Evolutionary conservation across 2,329 filamentous ascomycete species (phyloP).

Genomic region (Incumbomyces delicatus): DNA sequence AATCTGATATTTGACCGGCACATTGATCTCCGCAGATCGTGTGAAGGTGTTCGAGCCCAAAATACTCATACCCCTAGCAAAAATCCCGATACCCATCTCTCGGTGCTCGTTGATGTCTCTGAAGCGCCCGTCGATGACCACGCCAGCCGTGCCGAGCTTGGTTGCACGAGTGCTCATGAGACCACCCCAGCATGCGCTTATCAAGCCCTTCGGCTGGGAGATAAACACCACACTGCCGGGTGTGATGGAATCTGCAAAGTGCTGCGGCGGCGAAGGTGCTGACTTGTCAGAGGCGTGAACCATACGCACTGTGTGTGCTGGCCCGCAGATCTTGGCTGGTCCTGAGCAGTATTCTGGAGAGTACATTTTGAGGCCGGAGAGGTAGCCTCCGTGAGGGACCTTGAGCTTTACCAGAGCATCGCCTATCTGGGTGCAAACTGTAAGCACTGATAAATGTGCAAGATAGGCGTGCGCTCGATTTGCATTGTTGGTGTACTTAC

Average conservation of each 20-base stretch:
- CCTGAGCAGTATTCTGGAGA: slow-evolving; percentile 18
- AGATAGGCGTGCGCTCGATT: not conserved
- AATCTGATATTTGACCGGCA: slow-evolving; percentile 23
- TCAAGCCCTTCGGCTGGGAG: slow-evolving; percentile 26
- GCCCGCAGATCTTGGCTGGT: slow-evolving; percentile 23
- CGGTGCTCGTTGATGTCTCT: slow-evolving; percentile 28
- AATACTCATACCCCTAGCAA: slow-evolving; percentile 26
- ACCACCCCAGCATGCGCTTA: slow-evolving; percentile 31
- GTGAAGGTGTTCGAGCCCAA: slow-evolving; percentile 29
- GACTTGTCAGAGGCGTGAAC: slow-evolving; percentile 25
- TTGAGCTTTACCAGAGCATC: slow-evolving; percentile 29
- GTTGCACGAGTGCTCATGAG: slow-evolving; percentile 30
- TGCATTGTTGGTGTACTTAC: slow-evolving; percentile 9
- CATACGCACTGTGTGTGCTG: slow-evolving; percentile 27
- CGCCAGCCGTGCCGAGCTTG: slow-evolving; percentile 27
- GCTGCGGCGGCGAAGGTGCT: slow-evolving; percentile 23
- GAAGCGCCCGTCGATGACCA: slow-evolving; percentile 32
- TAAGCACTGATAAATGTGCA: not conserved
- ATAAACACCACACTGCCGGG: slow-evolving; percentile 29
- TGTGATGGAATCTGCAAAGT: slow-evolving; percentile 29
- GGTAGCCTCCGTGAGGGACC: slow-evolving; percentile 26
- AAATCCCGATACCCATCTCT: slow-evolving; percentile 21
- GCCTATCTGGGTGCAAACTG: slow-evolving; percentile 20
- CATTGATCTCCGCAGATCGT: slow-evolving; percentile 26
- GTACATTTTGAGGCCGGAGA: slow-evolving; percentile 27